Evolutionary conservation across 2,329 filamentous ascomycete species (phyloP).

Genomic region (Sclerotinia glacialis): DNA sequence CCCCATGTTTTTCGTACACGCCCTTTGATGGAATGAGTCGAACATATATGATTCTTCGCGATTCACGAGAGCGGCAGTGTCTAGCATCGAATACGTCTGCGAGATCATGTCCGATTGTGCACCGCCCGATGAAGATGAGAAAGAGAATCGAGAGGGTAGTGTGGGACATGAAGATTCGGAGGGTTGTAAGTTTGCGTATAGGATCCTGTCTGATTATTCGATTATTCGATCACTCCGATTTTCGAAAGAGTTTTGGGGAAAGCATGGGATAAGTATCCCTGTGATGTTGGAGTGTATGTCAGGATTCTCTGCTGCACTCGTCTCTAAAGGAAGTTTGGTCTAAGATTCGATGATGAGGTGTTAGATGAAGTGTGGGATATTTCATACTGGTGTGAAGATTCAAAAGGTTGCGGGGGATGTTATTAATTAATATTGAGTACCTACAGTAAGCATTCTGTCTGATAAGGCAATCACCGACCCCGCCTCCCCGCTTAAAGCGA

Average conservation of each 20-base stretch:
- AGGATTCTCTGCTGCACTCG: neutral
- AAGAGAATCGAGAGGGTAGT: too few species aligned
- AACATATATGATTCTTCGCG: neutral
- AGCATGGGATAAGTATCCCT: neutral
- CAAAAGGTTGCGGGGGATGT: neutral
- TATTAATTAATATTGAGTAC: neutral
- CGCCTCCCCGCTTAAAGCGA: constrained; percentile 1
- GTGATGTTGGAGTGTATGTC: neutral
- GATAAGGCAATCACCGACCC: neutral
- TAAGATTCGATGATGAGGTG: neutral
- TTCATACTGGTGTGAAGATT: neutral
- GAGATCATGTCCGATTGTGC: neutral
- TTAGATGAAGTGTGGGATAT: neutral
- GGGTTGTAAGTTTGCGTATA: too few species aligned
- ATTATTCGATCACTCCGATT: too few species aligned
- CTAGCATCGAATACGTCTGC: neutral
- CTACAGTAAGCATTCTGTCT: neutral
- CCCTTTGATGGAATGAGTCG: neutral
- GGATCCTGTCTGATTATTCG: neutral
- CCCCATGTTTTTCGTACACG: neutral
- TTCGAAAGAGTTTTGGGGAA: neutral
- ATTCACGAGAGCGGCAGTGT: neutral
- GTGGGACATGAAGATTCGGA: neutral
- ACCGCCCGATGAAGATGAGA: too few species aligned
- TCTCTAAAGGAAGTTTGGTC: neutral